These are phyloP conservation scores for Coemansia sp. DNA, from an alignment of 192 early-diverging fungal genomes.

Conservation along the genomic window DNA sequence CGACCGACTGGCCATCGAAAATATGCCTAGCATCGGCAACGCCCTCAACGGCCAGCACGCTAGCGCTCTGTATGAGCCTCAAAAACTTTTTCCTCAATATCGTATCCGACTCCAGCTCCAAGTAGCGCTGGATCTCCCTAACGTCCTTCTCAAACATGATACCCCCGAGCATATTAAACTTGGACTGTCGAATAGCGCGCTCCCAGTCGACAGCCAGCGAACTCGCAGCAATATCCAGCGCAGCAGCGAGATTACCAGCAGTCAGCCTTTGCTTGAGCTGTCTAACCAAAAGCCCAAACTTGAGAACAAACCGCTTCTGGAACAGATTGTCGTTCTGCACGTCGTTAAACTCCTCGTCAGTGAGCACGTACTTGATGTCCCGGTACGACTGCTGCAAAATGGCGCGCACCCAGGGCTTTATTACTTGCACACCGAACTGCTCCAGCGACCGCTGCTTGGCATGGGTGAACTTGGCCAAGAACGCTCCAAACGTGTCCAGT, in stretches of 20 bases:
- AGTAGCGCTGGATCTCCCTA: conserved; percentile 67
- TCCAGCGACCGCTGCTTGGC: conserved; percentile 70
- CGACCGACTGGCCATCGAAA: conserved; percentile 15
- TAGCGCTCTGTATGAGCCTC: conserved; percentile 82
- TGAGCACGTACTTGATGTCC: conserved; percentile 87
- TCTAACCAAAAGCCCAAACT: conserved; percentile 59
- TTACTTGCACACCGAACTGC: conserved; percentile 75
- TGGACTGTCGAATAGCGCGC: conserved; percentile 77
- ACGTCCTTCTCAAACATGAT: conserved; percentile 94
- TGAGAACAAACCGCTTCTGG: conserved; percentile 77
- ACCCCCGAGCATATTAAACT: conserved; percentile 92
- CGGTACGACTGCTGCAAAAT: conserved; percentile 81
- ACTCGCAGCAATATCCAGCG: conserved; percentile 69
- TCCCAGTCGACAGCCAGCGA: conserved; percentile 84
- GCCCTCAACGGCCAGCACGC: conserved; percentile 78
- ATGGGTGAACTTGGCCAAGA: conserved; percentile 45
- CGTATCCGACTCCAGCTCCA: conserved; percentile 64
- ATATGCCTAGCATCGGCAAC: conserved; percentile 36
- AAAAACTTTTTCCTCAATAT: conserved; percentile 76
- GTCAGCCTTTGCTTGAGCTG: conserved; percentile 62
- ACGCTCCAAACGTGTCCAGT: conserved; percentile 37
- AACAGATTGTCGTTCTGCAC: conserved; percentile 79
- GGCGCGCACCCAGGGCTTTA: conserved; percentile 79
- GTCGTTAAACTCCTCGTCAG: conserved; percentile 91
- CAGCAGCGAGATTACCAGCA: conserved; percentile 68